Evolutionary conservation across 441 rosid species (phyloP).

Genomic region (Viola pubescens): DNA sequence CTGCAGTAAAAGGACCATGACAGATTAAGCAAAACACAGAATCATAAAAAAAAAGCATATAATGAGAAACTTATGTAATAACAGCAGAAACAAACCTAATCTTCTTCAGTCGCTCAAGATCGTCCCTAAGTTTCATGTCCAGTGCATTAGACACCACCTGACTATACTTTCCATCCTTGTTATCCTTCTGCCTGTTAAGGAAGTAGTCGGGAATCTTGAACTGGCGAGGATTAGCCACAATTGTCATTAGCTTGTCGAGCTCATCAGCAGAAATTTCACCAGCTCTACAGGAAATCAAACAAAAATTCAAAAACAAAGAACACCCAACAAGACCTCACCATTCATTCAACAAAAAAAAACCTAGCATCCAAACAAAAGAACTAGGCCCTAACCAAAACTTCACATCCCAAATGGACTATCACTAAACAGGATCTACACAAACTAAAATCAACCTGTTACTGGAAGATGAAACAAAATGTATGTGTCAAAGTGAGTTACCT

Average conservation of each 20-base stretch:
- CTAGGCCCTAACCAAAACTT: background rate
- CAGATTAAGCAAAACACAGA: background rate
- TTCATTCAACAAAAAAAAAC: background rate
- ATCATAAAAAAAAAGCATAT: background rate
- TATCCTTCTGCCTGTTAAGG: conserved; percentile 83
- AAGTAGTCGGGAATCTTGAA: conserved; percentile 93
- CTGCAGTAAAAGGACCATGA: conserved; percentile 21
- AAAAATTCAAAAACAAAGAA: background rate
- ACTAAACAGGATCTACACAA: too few species aligned
- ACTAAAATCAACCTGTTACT: background rate
- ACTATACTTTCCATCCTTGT: conserved; percentile 77
- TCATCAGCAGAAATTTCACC: conserved; percentile 76
- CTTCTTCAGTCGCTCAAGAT: conserved; percentile 78
- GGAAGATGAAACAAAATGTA: background rate
- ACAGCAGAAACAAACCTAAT: conserved; percentile 33
- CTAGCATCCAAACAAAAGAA: background rate
- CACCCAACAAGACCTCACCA: background rate
- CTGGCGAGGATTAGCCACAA: conserved; percentile 82
- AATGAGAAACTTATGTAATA: background rate
- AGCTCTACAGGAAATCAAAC: conserved; percentile 32
- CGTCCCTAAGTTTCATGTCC: conserved; percentile 92
- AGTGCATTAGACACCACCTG: conserved; percentile 84
- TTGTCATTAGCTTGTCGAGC: conserved; percentile 71
- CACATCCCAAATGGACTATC: too few species aligned
- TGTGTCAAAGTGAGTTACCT: conserved; percentile 29